Conservation (phyloP, 768 basidiomycete genomes). For the Vararia minispora region DNA sequence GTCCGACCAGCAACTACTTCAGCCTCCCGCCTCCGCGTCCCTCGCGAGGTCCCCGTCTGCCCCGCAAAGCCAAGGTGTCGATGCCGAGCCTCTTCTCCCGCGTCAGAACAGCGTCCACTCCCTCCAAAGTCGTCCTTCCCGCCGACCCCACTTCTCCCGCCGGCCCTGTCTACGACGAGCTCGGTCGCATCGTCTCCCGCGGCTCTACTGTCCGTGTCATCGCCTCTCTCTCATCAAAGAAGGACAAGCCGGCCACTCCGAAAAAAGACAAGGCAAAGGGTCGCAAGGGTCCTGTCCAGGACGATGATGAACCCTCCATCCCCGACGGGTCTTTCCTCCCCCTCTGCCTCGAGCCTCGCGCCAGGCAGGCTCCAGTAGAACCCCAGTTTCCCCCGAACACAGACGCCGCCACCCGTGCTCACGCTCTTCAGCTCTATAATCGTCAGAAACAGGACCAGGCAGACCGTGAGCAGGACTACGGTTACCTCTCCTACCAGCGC, state of each 20-base stretch:
- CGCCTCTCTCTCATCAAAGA: conserved; percentile 11
- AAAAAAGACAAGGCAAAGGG: conserved; percentile 41
- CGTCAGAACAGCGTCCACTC: conserved; percentile 48
- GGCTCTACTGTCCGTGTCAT: conserved; percentile 25
- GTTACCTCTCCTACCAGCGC: conserved; percentile 61
- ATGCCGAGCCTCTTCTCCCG: conserved; percentile 74
- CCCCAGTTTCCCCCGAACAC: conserved; percentile 4
- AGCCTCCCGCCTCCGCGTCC: neutral
- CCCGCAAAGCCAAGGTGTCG: no score
- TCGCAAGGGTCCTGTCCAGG: conserved; percentile 27
- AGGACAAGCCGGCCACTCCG: conserved; percentile 17
- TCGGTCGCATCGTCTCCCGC: conserved; percentile 46
- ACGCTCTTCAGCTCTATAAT: neutral
- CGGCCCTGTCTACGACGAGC: conserved; percentile 62
- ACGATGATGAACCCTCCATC: conserved; percentile 18
- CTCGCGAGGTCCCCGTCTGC: conserved; percentile 1
- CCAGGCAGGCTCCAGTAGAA: conserved; percentile 9
- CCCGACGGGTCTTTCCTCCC: conserved; percentile 26
- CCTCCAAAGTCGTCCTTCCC: conserved; percentile 17
- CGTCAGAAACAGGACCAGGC: conserved; percentile 10
- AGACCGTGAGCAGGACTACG: conserved; percentile 39
- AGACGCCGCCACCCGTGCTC: neutral
- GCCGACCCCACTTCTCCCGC: conserved; percentile 16
- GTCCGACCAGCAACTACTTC: neutral
- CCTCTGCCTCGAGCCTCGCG: conserved; percentile 21